Conservation (phyloP, 179 eudicot species). For the Camellia oleifera region DNA sequence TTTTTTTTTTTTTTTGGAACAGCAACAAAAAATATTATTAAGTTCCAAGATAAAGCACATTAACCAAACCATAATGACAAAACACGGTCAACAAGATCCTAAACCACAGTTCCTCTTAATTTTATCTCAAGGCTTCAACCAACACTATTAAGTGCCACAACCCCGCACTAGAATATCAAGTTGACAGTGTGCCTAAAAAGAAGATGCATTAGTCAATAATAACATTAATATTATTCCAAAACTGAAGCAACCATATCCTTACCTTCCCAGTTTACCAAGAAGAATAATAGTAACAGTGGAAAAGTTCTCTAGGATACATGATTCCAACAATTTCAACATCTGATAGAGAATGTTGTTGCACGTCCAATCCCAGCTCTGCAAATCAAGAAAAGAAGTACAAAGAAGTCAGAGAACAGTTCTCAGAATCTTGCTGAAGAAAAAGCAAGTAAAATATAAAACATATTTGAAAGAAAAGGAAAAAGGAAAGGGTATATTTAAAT, state of each 20-base stretch:
- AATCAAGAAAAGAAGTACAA: conserved; percentile 6
- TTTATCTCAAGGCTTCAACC: not conserved
- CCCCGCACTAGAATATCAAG: not conserved
- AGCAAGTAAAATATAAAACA: not conserved
- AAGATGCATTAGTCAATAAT: not conserved
- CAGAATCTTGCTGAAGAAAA: not conserved
- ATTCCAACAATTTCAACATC: conserved; percentile 45
- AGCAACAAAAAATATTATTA: too few relatives aligned
- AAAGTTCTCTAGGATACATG: conserved; percentile 26
- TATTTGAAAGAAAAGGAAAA: not conserved
- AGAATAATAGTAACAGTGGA: conserved; percentile 43
- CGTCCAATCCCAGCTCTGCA: conserved; percentile 81
- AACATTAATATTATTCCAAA: not conserved
- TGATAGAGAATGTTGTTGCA: conserved; percentile 39
- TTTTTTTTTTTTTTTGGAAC: too few relatives aligned
- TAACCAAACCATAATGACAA: not conserved
- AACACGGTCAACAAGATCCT: not conserved
- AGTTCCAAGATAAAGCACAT: too few relatives aligned
- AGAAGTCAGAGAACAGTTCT: not conserved
- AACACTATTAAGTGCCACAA: not conserved
- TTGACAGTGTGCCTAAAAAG: not conserved
- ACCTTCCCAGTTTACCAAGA: conserved; percentile 84
- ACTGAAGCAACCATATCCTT: conserved; percentile 8
- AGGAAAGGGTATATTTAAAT: not conserved
- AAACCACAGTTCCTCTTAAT: not conserved